Percentiles rank a stretch among this genome's conserved stretches.
These are phyloP conservation scores for Tetrapisispora phaffii DNA, from an alignment of 805 yeast species.

Conservation along the genomic window DNA sequence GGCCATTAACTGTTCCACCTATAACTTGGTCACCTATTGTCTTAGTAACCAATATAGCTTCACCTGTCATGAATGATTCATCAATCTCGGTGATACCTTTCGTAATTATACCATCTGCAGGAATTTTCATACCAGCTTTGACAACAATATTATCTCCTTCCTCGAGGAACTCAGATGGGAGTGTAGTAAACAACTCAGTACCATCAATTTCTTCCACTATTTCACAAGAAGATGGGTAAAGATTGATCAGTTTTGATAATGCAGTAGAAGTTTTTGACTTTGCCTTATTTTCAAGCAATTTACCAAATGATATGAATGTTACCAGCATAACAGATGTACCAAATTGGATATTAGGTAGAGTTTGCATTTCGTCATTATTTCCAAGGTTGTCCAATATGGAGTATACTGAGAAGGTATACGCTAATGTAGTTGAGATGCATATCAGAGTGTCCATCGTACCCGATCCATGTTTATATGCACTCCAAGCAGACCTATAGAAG, in stretches of 20 bases:
- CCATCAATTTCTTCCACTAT: slow-evolving; percentile 36
- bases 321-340: slow-evolving; percentile 83
- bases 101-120: slow-evolving; percentile 81
- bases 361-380: slow-evolving; percentile 5
- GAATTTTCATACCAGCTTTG: slow-evolving; percentile 78
- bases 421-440: slow-evolving; percentile 68
- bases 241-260: slow-evolving; percentile 63
- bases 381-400: slow-evolving; percentile 45
- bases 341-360: slow-evolving; percentile 60
- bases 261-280: slow-evolving; percentile 91
- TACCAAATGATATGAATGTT: slow-evolving; percentile 78
- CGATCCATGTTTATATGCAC: slow-evolving; percentile 57
- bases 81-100: slow-evolving; percentile 76
- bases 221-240: slow-evolving; percentile 69
- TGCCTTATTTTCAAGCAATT: slow-evolving; percentile 83
- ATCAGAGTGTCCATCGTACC: slow-evolving; percentile 91
- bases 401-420: slow-evolving; percentile 63
- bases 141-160: slow-evolving; percentile 66
- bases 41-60: slow-evolving; percentile 67
- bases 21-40: slow-evolving; percentile 50
- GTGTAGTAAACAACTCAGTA: slow-evolving; percentile 18
- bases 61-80: slow-evolving; percentile 90
- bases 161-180: slow-evolving; percentile 74
- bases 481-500: slow-evolving; percentile 56
- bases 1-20: slow-evolving; percentile 88